Evolutionary conservation across 164 flowering plant species (phyloP).

Genomic region (Cinnamomum micranthum): DNA sequence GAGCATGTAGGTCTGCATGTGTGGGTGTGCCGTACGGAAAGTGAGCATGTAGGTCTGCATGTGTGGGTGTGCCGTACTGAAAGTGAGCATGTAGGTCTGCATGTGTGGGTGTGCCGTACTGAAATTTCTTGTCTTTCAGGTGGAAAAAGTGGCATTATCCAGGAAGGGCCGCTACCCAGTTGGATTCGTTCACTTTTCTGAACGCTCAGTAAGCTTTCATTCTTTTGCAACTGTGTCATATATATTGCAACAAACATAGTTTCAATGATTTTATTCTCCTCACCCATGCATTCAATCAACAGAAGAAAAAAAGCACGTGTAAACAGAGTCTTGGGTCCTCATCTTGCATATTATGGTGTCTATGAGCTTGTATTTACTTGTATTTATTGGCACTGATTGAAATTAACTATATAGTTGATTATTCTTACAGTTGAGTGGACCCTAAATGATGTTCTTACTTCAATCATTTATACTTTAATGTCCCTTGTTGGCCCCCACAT

Average conservation of each 20-base stretch:
- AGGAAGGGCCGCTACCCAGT: slow-evolving; percentile 29
- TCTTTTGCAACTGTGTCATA: background rate
- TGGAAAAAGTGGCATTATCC: slow-evolving; percentile 41
- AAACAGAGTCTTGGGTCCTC: background rate
- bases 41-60: too few species aligned
- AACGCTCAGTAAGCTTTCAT: slow-evolving; percentile 29
- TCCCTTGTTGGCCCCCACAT: background rate
- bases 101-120: too few species aligned
- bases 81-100: background rate
- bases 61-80: too few species aligned
- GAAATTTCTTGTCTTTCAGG: slow-evolving; percentile 21
- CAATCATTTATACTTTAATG: background rate
- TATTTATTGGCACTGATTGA: slow-evolving; percentile 1
- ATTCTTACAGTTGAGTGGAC: background rate
- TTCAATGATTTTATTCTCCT: slow-evolving; percentile 5
- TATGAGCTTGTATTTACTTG: slow-evolving; percentile 2
- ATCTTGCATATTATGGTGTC: background rate
- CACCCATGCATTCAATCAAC: background rate
- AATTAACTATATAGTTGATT: background rate
- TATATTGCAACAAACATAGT: background rate
- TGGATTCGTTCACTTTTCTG: slow-evolving; percentile 38
- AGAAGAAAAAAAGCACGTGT: background rate
- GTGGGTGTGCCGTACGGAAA: background rate
- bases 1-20: too few species aligned
- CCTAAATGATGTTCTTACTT: background rate